Percentiles rank a stretch among this genome's conserved stretches.
These are phyloP conservation scores for Obba rivulosa DNA, from an alignment of 768 basidiomycete genomes.

Conservation along the genomic window DNA sequence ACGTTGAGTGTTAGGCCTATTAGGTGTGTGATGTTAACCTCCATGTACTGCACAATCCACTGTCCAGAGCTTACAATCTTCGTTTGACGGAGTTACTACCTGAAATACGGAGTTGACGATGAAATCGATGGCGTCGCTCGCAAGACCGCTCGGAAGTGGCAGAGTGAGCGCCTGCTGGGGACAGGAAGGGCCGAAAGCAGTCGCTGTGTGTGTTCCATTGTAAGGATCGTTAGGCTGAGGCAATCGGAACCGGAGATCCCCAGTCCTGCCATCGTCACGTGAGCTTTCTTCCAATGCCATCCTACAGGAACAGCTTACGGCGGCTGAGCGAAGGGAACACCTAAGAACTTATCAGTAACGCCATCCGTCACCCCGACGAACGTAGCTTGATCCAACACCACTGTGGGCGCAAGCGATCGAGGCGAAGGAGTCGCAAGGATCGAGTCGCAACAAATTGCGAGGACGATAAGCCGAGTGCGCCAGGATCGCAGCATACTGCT, in stretches of 20 bases:
- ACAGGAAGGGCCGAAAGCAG: conserved; percentile 33
- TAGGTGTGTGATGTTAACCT: neutral
- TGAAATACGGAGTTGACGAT: conserved; percentile 10
- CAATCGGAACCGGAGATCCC: conserved; percentile 18
- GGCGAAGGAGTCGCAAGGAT: too few species aligned
- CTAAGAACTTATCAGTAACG: neutral
- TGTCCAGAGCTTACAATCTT: conserved; percentile 7
- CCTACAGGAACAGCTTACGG: neutral
- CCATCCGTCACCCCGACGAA: conserved; percentile 17
- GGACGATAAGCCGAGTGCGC: too few species aligned
- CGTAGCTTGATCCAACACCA: conserved; percentile 19
- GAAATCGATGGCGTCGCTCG: conserved; percentile 14
- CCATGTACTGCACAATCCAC: neutral
- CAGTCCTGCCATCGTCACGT: conserved; percentile 7
- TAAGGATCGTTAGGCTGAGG: conserved; percentile 23
- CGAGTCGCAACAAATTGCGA: too few species aligned
- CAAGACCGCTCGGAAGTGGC: conserved; percentile 11
- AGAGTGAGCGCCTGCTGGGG: conserved; percentile 30
- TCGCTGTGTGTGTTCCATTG: conserved; percentile 30
- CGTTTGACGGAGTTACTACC: conserved; percentile 6
- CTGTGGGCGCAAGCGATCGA: conserved; percentile 4
- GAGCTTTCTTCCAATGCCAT: too few species aligned
- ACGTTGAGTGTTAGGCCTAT: conserved; percentile 23
- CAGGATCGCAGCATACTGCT: too few species aligned
- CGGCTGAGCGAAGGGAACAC: too few species aligned